Percentiles rank a stretch among this genome's conserved stretches.
phyloP scores from a whole-genome alignment of 176 grass and related monocot genomes.

The Paspalum vaginatum region DNA sequence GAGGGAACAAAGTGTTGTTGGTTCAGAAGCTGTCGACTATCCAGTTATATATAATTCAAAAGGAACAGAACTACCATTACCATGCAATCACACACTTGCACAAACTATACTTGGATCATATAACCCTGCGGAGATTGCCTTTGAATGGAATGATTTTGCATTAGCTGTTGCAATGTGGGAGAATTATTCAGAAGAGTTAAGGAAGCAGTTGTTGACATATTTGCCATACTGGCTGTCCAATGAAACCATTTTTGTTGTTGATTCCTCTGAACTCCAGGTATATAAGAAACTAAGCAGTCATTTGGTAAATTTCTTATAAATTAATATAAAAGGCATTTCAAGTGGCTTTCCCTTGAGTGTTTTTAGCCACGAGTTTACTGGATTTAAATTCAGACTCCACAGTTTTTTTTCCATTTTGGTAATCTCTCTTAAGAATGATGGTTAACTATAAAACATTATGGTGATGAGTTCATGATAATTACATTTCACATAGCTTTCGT shows the following conservation, averaged over 20 bases:
- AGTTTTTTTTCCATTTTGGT: neutral
- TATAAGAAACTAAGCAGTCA: constrained; percentile 13
- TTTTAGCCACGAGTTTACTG: neutral
- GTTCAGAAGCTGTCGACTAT: constrained; percentile 29
- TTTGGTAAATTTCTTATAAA: neutral
- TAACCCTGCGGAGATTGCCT: constrained; percentile 24
- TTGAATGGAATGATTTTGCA: constrained; percentile 67
- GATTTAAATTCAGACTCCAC: neutral
- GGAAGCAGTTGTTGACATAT: constrained; percentile 45
- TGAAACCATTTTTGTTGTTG: constrained; percentile 56
- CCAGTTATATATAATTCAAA: constrained; percentile 36
- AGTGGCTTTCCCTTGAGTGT: neutral
- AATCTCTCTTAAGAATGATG: constrained; percentile 23
- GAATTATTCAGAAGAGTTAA: constrained; percentile 66
- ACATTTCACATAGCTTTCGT: constrained; percentile 22
- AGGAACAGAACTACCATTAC: constrained; percentile 54
- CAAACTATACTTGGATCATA: constrained; percentile 55
- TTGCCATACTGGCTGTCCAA: constrained; percentile 70
- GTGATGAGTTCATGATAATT: neutral
- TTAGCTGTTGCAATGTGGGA: constrained; percentile 60
- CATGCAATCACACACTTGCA: constrained; percentile 50
- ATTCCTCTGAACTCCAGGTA: constrained; percentile 48
- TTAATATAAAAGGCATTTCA: neutral
- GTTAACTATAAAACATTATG: constrained; percentile 6
- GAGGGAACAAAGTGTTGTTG: constrained; percentile 32